phyloP scores from a whole-genome alignment of 2,329 filamentous ascomycete genomes.

The Curvularia sp. region DNA sequence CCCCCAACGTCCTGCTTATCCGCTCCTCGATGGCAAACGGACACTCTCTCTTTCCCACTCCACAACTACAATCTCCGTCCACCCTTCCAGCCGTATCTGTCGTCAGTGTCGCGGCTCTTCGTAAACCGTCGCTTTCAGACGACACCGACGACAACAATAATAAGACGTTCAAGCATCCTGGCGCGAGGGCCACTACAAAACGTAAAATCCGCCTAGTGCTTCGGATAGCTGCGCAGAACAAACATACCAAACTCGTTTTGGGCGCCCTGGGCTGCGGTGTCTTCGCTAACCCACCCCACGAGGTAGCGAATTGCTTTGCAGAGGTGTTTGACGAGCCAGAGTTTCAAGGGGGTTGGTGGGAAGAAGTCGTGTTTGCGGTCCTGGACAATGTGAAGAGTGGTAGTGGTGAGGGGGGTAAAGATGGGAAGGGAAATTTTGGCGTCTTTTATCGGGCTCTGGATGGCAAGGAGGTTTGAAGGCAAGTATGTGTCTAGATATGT shows the following conservation, averaged over 20 bases:
- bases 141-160: constrained; percentile 7
- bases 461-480: constrained; percentile 29
- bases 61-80: constrained; percentile 25
- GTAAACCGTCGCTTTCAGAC: constrained; percentile 47
- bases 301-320: constrained; percentile 68
- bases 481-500: background rate
- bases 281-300: constrained; percentile 66
- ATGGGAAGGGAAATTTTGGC: constrained; percentile 58
- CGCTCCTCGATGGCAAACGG: constrained; percentile 58
- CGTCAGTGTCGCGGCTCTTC: constrained; percentile 66
- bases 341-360: constrained; percentile 70
- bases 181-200: constrained; percentile 63
- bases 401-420: constrained; percentile 29
- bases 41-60: constrained; percentile 56
- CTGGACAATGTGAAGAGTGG: constrained; percentile 48
- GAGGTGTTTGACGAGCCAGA: constrained; percentile 67
- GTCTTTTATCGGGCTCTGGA: constrained; percentile 52
- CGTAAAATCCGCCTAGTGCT: constrained; percentile 68
- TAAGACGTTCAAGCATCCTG: constrained; percentile 25
- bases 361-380: constrained; percentile 70
- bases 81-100: constrained; percentile 63
- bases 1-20: constrained; percentile 66
- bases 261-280: constrained; percentile 74
- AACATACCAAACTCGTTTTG: constrained; percentile 67
- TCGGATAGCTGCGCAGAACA: constrained; percentile 64